Base-by-base conservation (phyloP, 768 basidiomycete species). In the Boletus subparvulus region DNA sequence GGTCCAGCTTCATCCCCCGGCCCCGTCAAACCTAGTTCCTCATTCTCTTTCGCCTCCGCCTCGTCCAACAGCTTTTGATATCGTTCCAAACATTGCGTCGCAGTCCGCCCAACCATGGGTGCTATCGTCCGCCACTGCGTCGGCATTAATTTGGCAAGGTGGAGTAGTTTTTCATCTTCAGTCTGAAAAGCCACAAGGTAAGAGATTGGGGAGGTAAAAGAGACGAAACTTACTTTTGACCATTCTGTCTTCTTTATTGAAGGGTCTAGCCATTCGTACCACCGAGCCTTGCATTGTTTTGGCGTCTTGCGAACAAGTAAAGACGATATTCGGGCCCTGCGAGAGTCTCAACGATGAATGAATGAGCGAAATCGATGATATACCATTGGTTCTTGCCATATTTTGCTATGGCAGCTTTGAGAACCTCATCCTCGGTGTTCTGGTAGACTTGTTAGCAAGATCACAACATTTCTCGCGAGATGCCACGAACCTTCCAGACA, bases 211-310 rank as follows among this genome's bases (percentile, higher is more conserved):
- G 46, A 35, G 17, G 4, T 17, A 12, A 40, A 8, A 14, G 19
- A 16, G 36, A 19, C 16, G 19, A 16, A 12, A 16, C 81, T 46
- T 57, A 88, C 94, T 78, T 98, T 98, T 45, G 95, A 97, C 97
- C 97, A 99, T 73, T 98, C 97, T 17, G 96, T 98, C 80, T 99
- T 99, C 75, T 98, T 98, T 75, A 98, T 99, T 50, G 94, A 95
- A 7, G 97, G 97, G 75, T 99, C 97, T 47, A 98, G 78, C 97
- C 97, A 98, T 76, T 98, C 96, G 69, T 96, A 98, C 96, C 96
- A 98, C 40, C 94, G 90, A 2, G 93, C 93, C 74, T 99, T 99
- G 79, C 97, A 99, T 77, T 99, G 97, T 71, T 99, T 99, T 12
- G 97, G 95, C 2, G 97, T 99, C 75, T 99, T 99, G 62, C 97